Evolutionary conservation across 2,329 filamentous ascomycete species (phyloP), one percentile per base, ranked within the genome.

Genomic region (Knufia fluminis): DNA sequence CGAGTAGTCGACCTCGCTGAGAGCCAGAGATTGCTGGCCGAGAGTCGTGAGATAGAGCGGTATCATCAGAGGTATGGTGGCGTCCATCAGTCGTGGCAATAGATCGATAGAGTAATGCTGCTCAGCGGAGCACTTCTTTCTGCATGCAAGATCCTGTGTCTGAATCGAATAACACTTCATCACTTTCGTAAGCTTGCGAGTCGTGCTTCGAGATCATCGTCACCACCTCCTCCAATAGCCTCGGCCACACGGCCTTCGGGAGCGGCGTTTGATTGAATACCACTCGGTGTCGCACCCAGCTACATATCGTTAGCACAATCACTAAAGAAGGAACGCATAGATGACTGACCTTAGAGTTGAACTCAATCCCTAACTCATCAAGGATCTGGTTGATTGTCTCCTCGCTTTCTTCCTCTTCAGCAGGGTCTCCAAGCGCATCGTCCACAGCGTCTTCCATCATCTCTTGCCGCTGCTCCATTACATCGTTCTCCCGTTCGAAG

Each of bases 371-470:
- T 65, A 98, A 95, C 70, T 97, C 92, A 64, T 97, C 92, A 61
- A 98, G 69, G 3, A 98, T 87, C 68, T 96, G 89, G 61, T 95
- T 94, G 28, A 98, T 89, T 10, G 97, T 86, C 65, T 98, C 92
- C 60, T 98, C 92, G 28, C 90, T 87, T 66, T 97, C 92, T 22
- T 42, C 39, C 60, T 95, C 92, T 63, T 98, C 92, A 53, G 94
- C 82, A 49, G 84, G 81, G 32, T 94, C 74, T 20, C 94, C 92
- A 61, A 92, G 96, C 44, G 91, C 90, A 66, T 98, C 92, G 64
- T 98, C 92, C 52, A 98, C 92, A 17, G 89, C 91, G 68, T 97
- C 92, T 64, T 97, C 91, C 92, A 98, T 97, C 86, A 98, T 96
- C 68, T 97, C 92, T 67, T 97, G 90, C 56, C 92, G 80, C 70